Evolutionary conservation across 176 grass and related monocot genomes (phyloP).

Genomic region (Rhynchospora pubera): DNA sequence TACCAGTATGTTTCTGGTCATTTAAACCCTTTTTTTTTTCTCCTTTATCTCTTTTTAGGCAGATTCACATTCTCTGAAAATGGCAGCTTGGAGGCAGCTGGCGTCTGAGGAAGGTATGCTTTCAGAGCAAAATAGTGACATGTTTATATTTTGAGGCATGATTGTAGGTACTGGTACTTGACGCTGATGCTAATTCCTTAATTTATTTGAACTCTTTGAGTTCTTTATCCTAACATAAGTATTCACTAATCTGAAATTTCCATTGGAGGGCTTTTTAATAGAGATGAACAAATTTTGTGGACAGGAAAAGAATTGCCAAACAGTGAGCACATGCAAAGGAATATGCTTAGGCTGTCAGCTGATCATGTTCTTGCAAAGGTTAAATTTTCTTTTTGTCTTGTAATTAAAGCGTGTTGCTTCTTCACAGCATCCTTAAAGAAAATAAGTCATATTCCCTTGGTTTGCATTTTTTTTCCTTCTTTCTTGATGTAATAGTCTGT

Average conservation of each 20-base stretch:
- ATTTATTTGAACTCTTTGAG: not conserved
- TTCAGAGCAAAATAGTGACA: not conserved
- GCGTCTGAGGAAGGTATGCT: constrained; percentile 80
- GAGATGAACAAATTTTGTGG: constrained; percentile 17
- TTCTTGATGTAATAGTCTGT: not conserved
- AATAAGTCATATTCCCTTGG: not conserved
- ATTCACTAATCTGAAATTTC: not conserved
- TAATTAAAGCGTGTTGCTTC: not conserved
- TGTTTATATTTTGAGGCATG: not conserved
- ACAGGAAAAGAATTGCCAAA: constrained; percentile 68
- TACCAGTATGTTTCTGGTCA: not conserved
- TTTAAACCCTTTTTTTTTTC: not conserved
- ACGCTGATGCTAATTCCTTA: not conserved
- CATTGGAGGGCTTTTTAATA: not conserved
- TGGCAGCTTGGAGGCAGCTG: constrained; percentile 95
- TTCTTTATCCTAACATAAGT: constrained; percentile 6
- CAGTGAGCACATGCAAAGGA: constrained; percentile 39
- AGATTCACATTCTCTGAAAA: constrained; percentile 59
- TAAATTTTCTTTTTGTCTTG: constrained; percentile 12
- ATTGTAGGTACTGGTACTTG: not conserved
- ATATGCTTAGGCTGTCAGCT: constrained; percentile 71
- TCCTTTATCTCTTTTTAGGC: constrained; percentile 37
- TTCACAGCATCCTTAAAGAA: not conserved
- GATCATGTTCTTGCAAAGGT: constrained; percentile 92
- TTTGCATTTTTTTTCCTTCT: not conserved